Percentiles rank a stretch among this genome's conserved stretches.
These are phyloP conservation scores for Theobroma cacao DNA, from an alignment of 345 rosid species.

Conservation along the genomic window DNA sequence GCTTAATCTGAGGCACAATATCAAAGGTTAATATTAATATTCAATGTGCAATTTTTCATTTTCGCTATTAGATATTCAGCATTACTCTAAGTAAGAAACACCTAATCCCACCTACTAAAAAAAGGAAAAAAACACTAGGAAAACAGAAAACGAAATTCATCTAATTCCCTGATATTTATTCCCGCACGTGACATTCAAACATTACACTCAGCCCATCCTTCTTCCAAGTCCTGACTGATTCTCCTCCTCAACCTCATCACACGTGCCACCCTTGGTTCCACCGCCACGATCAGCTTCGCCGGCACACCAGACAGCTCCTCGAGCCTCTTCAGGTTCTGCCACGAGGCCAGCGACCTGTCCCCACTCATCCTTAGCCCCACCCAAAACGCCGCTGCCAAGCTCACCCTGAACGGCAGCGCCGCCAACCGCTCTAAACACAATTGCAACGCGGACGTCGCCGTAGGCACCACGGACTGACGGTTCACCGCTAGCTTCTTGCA, in stretches of 20 bases:
- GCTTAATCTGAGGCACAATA: background rate
- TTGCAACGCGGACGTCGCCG: conserved; percentile 28
- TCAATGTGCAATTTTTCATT: background rate
- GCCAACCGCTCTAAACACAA: conserved; percentile 20
- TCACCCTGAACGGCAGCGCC: conserved; percentile 27
- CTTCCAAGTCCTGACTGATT: conserved; percentile 19
- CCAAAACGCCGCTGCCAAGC: conserved; percentile 49
- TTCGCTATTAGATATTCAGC: background rate
- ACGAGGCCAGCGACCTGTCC: conserved; percentile 19
- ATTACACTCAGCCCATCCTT: conserved; percentile 49
- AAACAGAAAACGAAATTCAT: background rate
- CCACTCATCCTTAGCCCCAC: conserved; percentile 25
- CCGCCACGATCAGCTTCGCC: conserved; percentile 35
- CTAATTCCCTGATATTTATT: too few relatives aligned
- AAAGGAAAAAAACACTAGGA: background rate
- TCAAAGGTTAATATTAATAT: too few relatives aligned
- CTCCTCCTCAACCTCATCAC: background rate
- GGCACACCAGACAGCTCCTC: conserved; percentile 42
- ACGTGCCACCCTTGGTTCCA: conserved; percentile 31
- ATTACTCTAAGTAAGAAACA: background rate
- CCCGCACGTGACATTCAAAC: conserved; percentile 12
- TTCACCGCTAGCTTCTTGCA: conserved; percentile 31
- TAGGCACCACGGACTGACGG: conserved; percentile 12
- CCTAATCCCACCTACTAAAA: background rate
- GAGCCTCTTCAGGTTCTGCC: conserved; percentile 32